Base-by-base conservation (phyloP, 1,139 yeast genomes). In the Yamadazyma spencermartinsiae region DNA sequence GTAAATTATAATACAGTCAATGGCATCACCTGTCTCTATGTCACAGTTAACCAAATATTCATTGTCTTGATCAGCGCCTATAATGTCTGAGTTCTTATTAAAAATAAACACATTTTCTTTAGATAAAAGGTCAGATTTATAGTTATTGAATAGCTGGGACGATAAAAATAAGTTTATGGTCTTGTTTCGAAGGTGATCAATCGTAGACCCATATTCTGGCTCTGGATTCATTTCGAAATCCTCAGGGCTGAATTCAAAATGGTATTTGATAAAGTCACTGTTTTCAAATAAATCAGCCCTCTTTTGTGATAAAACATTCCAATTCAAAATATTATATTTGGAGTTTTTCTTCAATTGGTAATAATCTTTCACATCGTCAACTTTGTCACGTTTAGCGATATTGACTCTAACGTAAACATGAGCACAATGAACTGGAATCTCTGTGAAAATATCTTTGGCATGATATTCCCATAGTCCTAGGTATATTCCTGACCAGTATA, bases 191-290 rank as follows among this genome's bases (percentile, higher is more conserved):
- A 87, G 67, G 47, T 82, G 80, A 18, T 68, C 72, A 18, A 89
- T 68, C 9, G 83, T 76, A 7, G 89, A 79, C 1, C 95, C 95
- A 48, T 70, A 74, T 39, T 83, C 90, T 1, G 83, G 83, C 43
- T 82, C 76, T 46, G 58, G 72, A 63, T 56, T 74, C 56, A 56
- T 54, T 51, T 69, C 80, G 53, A 79, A 82, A 52, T 88, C 96
- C 47, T 84, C 94, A 0, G 90, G 89, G 32, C 87, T 77, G 59
- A 88, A 86, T 52, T 86, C 92, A 46, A 87, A 72, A 53, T 84
- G 86, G 52, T 81, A 85, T 33, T 65, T 70, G 17, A 82, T 60
- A 26, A 80, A 80, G 26, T 60, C 55, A 2, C 51, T 48, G 35
- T 60, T 50, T 20, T 51, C 45, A 46, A 63, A 57, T 30, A 61